Conservation (phyloP, 148 eudicot genomes). For the Drosera capensis region DNA sequence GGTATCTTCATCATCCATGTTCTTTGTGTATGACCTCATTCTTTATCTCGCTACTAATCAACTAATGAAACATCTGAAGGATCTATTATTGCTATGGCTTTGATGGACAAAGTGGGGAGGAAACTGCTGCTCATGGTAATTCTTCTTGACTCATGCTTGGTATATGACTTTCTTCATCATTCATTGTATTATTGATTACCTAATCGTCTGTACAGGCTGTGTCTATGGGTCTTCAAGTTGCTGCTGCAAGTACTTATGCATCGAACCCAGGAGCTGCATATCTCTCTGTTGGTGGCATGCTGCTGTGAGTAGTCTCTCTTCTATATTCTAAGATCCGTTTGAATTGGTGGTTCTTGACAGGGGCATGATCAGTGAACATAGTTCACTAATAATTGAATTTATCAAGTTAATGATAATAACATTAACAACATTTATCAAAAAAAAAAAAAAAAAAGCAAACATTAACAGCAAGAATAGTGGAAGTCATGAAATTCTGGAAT, state of each 20-base stretch:
- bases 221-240: slow-evolving; percentile 69
- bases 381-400: no score
- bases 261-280: slow-evolving; percentile 34
- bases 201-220: slow-evolving; percentile 32
- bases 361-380: no score
- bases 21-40: background rate
- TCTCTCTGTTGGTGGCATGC: slow-evolving; percentile 78
- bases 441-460: no score
- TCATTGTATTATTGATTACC: background rate
- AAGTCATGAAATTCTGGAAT: no score
- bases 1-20: slow-evolving; percentile 21
- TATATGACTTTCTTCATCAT: background rate
- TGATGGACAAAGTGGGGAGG: slow-evolving; percentile 98
- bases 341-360: no score
- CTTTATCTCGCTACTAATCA: background rate
- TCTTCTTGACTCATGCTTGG: slow-evolving; percentile 3
- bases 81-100: slow-evolving; percentile 55
- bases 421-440: no score
- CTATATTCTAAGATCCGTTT: background rate
- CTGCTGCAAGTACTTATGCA: slow-evolving; percentile 42
- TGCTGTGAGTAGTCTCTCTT: slow-evolving; percentile 39
- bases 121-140: slow-evolving; percentile 83
- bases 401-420: no score
- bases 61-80: slow-evolving; percentile 22
- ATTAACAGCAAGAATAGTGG: no score